Percentiles rank a stretch among this genome's conserved stretches.
phyloP scores from a whole-genome alignment of 2,329 filamentous ascomycete species.

The Fusarium sp. region DNA sequence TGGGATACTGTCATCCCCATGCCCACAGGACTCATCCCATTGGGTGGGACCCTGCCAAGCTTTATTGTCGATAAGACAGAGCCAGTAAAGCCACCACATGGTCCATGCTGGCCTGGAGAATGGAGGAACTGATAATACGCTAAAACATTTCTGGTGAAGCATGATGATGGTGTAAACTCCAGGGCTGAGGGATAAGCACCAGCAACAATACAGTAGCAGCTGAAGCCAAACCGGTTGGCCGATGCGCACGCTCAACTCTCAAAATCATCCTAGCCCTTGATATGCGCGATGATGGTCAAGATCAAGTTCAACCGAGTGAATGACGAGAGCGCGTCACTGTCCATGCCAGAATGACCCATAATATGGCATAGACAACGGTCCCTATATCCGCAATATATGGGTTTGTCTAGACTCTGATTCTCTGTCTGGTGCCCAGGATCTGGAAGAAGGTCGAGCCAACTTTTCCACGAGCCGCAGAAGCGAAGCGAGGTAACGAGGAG shows the following conservation, averaged over 20 bases:
- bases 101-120: slow-evolving; percentile 31
- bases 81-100: slow-evolving; percentile 42
- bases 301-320: slow-evolving; percentile 4
- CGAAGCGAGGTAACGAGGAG: neutral
- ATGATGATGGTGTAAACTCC: slow-evolving; percentile 23
- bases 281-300: slow-evolving; percentile 18
- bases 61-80: slow-evolving; percentile 22
- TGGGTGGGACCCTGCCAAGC: slow-evolving; percentile 36
- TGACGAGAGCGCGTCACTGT: neutral
- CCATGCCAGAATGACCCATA: neutral
- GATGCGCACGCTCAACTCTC: neutral
- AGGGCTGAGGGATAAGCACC: slow-evolving; percentile 1
- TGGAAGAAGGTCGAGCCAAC: slow-evolving; percentile 7
- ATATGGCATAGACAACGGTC: slow-evolving; percentile 10
- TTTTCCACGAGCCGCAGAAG: slow-evolving; percentile 4
- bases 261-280: neutral
- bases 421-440: neutral
- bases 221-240: neutral
- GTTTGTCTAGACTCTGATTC: neutral
- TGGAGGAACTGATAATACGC: slow-evolving; percentile 20
- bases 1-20: slow-evolving; percentile 30
- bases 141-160: slow-evolving; percentile 21
- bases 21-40: slow-evolving; percentile 11
- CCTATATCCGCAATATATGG: slow-evolving; percentile 8
- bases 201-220: neutral